Percentiles rank a stretch among this genome's conserved stretches.
These are phyloP conservation scores for Fusarium camptoceras DNA, from an alignment of 2,329 filamentous ascomycete genomes.

Conservation along the genomic window DNA sequence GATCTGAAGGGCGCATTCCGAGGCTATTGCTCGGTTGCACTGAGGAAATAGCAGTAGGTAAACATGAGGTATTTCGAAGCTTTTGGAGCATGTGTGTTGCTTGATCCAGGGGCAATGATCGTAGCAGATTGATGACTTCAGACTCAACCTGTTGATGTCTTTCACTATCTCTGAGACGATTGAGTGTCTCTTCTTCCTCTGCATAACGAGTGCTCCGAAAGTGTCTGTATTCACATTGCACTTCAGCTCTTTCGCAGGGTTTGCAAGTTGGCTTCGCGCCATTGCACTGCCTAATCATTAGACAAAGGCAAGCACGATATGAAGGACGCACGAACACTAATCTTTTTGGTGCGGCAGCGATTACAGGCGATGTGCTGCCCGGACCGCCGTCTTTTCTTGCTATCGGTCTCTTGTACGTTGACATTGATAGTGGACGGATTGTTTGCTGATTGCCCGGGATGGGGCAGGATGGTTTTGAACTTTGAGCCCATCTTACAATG, in stretches of 20 bases:
- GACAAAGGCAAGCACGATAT: background rate
- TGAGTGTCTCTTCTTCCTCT: background rate
- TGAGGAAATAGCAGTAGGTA: background rate
- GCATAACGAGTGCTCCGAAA: background rate
- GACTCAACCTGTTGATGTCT: background rate
- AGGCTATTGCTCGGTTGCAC: background rate
- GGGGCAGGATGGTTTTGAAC: background rate
- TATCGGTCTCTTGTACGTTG: background rate
- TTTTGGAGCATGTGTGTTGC: background rate
- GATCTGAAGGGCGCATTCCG: background rate
- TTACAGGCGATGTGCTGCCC: background rate
- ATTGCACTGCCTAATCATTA: background rate
- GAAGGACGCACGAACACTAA: background rate
- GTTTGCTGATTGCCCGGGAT: background rate
- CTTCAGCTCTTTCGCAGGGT: background rate
- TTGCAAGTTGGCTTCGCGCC: background rate
- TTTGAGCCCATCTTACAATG: background rate
- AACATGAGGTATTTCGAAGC: background rate
- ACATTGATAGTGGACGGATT: background rate
- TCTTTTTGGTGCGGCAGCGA: background rate
- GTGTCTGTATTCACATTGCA: background rate
- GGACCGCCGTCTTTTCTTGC: background rate
- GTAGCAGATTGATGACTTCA: background rate
- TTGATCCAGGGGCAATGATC: background rate
- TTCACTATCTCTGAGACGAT: background rate